Conservation (phyloP, 768 basidiomycete species). For the Leccinellum luteum region DNA sequence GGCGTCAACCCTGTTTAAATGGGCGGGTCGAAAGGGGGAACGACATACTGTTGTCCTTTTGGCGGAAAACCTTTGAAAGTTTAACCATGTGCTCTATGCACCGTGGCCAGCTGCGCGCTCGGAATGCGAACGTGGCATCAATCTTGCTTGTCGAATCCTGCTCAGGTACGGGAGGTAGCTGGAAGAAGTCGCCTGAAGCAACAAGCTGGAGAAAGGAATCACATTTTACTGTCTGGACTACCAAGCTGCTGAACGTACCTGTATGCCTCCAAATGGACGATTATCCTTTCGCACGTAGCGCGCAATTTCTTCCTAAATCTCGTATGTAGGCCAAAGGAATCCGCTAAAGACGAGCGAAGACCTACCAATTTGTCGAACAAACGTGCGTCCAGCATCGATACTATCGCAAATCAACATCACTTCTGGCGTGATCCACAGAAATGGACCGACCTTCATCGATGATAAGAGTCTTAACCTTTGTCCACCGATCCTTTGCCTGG, state of each 20-base stretch:
- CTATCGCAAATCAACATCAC: slow-evolving; percentile 29
- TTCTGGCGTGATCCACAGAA: neutral
- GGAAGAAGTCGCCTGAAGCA: slow-evolving; percentile 78
- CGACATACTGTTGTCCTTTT: slow-evolving; percentile 53
- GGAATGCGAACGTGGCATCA: slow-evolving; percentile 60
- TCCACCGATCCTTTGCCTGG: slow-evolving; percentile 46
- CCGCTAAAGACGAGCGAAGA: slow-evolving; percentile 35
- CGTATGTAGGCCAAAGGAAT: slow-evolving; percentile 2
- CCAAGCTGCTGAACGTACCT: slow-evolving; percentile 33
- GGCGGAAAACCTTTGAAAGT: slow-evolving; percentile 69
- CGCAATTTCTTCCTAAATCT: slow-evolving; percentile 37
- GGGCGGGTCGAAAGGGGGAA: neutral
- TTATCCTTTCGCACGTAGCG: slow-evolving; percentile 37
- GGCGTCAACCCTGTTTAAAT: neutral
- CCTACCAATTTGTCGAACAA: slow-evolving; percentile 69
- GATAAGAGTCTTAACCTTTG: slow-evolving; percentile 49
- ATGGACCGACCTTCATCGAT: slow-evolving; percentile 66
- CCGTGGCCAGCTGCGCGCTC: slow-evolving; percentile 56
- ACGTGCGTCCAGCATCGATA: slow-evolving; percentile 74
- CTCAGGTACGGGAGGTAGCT: slow-evolving; percentile 68
- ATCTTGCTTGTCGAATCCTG: slow-evolving; percentile 48
- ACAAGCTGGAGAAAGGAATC: slow-evolving; percentile 48
- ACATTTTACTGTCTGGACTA: slow-evolving; percentile 1
- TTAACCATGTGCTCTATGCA: slow-evolving; percentile 47
- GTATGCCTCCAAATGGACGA: slow-evolving; percentile 60